These are phyloP conservation scores for Clarireedia sp. DNA, from an alignment of 2,329 filamentous ascomycete genomes.

Conservation along the genomic window DNA sequence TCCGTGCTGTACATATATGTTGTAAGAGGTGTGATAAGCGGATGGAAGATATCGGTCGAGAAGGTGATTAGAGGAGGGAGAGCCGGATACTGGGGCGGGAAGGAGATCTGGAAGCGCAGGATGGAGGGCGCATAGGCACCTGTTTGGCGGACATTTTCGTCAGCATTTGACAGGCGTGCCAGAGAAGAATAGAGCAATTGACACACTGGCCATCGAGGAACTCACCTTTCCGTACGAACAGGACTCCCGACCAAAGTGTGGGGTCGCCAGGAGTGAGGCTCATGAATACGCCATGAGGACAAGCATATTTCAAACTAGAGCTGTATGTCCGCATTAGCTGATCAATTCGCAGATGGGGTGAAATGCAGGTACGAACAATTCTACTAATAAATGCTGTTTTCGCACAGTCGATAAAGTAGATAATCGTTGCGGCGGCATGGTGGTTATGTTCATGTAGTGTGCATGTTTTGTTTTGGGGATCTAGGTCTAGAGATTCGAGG, in stretches of 20 bases:
- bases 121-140: constrained; percentile 85
- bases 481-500: constrained; percentile 4
- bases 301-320: constrained; percentile 70
- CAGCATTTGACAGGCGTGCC: background rate
- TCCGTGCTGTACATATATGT: constrained; percentile 88
- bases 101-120: constrained; percentile 83
- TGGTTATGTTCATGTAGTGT: background rate
- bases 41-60: constrained; percentile 89
- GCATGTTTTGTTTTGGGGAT: constrained; percentile 4
- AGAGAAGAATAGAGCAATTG: background rate
- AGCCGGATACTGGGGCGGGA: constrained; percentile 71
- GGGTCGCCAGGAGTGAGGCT: constrained; percentile 75
- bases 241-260: constrained; percentile 77
- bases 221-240: constrained; percentile 85
- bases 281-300: constrained; percentile 81
- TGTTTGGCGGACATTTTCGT: constrained; percentile 30
- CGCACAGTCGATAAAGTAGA: constrained; percentile 25
- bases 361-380: constrained; percentile 22
- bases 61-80: constrained; percentile 82
- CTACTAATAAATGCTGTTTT: constrained; percentile 28
- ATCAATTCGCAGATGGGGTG: background rate
- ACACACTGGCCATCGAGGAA: constrained; percentile 11
- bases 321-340: constrained; percentile 36
- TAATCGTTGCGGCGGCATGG: constrained; percentile 22
- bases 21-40: constrained; percentile 84